Evolutionary conservation across 1,139 yeast species (phyloP), one percentile per base, ranked within the genome.

Genomic region (Candida neerlandica): DNA sequence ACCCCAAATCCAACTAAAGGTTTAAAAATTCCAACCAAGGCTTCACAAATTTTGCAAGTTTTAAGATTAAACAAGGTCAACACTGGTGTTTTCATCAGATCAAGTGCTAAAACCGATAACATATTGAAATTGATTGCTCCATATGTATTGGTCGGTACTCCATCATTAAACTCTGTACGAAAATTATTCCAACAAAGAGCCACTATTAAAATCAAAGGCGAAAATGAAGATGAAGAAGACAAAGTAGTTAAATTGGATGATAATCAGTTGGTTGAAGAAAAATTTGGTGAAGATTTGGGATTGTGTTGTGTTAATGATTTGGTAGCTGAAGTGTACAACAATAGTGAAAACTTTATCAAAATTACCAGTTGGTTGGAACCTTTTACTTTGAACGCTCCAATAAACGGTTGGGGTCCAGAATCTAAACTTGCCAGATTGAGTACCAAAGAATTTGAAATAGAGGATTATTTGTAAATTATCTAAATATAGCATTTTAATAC

Each of bases 251-350:
- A 82, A 55, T 70, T 87, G 59, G 88, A 86, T 63, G 89, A 85
- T 67, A 87, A 87, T 71, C 85, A 82, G 58, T 69, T 83, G 41
- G 86, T 87, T 45, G 96, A 87, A 70, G 91, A 86, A 59, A 73
- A 76, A 62, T 75, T 87, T 54, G 92, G 89, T 30, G 75, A 71
- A 43, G 83, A 82, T 35, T 70, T 75, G 50, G 94, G 94, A 15
- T 73, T 85, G 55, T 82, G 87, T 56, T 87, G 96, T 80, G 79
- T 85, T 39, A 95, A 87, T 69, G 96, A 87, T 67, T 75, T 87
- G 51, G 80, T 87, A 50, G 89, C 85, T 62, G 94, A 87, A 66
- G 75, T 87, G 50, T 77, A 74, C 37, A 67, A 82, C 16, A 63
- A 86, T 58, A 86, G 90, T 23, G 88, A 82, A 33, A 71, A 78